These are phyloP conservation scores for Chenopodium album DNA, from an alignment of 148 eudicot species.

Conservation along the genomic window DNA sequence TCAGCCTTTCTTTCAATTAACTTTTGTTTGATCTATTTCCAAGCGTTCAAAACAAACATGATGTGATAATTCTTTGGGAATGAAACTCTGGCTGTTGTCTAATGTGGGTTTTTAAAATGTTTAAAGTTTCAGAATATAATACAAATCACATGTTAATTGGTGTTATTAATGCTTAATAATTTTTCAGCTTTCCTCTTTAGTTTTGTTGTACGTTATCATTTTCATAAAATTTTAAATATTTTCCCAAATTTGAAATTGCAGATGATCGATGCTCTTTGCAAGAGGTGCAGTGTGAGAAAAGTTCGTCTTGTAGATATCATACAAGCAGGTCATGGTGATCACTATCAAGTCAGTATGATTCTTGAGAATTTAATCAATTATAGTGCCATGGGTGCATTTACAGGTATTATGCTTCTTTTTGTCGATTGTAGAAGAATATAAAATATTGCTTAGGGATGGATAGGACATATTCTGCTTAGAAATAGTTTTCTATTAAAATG, in stretches of 20 bases:
- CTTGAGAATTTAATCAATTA: not conserved
- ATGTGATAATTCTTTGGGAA: not conserved
- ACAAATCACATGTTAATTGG: not conserved
- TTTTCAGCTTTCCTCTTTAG: too few species aligned
- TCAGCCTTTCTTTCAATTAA: not conserved
- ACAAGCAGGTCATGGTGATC: slow-evolving; percentile 77
- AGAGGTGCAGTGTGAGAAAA: slow-evolving; percentile 75
- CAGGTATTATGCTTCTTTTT: not conserved
- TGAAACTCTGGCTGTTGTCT: not conserved
- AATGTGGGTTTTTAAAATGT: not conserved
- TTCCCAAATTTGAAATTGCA: slow-evolving; percentile 30
- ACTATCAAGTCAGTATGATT: slow-evolving; percentile 64
- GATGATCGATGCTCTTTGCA: slow-evolving; percentile 99
- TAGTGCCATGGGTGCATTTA: not conserved
- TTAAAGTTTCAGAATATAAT: too few species aligned
- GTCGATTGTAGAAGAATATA: not conserved
- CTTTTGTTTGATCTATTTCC: not conserved
- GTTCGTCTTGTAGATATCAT: slow-evolving; percentile 60
- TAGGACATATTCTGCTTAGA: too few species aligned
- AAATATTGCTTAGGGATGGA: too few species aligned
- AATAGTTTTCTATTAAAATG: too few species aligned
- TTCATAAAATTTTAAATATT: not conserved
- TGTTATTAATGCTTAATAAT: not conserved
- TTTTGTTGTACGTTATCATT: too few species aligned
- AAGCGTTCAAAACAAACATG: not conserved